These are phyloP conservation scores for Cercophora newfieldiana DNA, from an alignment of 495 filamentous ascomycete genomes.

Conservation along the genomic window DNA sequence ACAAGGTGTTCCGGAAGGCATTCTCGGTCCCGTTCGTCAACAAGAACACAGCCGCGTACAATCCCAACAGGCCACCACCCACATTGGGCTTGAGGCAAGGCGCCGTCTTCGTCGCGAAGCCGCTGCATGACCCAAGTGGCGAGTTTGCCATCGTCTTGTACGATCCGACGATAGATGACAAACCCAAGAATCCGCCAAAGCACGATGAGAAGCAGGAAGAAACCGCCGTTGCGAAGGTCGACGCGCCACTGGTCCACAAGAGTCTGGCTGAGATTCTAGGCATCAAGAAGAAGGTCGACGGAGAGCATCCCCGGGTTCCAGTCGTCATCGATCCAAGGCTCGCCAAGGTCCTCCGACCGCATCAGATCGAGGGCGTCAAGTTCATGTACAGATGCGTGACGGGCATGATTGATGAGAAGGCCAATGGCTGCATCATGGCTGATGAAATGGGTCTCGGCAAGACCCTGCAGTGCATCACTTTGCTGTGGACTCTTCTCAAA, in stretches of 20 bases:
- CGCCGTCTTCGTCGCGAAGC: conserved; percentile 81
- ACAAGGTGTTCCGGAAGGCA: conserved; percentile 71
- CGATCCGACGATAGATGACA: conserved; percentile 91
- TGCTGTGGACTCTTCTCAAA: conserved; percentile 96
- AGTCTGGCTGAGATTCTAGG: conserved; percentile 95
- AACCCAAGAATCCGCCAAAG: conserved; percentile 56
- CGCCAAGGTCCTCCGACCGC: conserved; percentile 87
- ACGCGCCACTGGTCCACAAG: conserved; percentile 84
- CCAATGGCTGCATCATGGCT: conserved; percentile 98
- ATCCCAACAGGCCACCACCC: conserved; percentile 75
- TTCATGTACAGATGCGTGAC: conserved; percentile 95
- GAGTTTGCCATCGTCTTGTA: conserved; percentile 97
- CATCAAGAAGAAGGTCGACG: conserved; percentile 83
- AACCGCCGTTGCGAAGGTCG: conserved; percentile 56
- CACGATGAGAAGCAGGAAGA: conserved; percentile 56
- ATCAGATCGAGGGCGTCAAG: conserved; percentile 98
- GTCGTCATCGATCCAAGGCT: conserved; percentile 95
- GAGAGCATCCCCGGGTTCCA: conserved; percentile 81
- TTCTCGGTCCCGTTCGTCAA: conserved; percentile 87
- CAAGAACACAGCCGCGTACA: conserved; percentile 70
- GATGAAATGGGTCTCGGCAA: conserved; percentile 99
- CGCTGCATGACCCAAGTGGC: conserved; percentile 90
- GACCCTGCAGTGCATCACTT: conserved; percentile 67
- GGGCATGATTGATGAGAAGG: conserved; percentile 88
- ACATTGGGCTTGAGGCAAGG: conserved; percentile 83